Evolutionary conservation across 2,329 filamentous ascomycete genomes (phyloP).

Genomic region (Fusarium azukiicola): DNA sequence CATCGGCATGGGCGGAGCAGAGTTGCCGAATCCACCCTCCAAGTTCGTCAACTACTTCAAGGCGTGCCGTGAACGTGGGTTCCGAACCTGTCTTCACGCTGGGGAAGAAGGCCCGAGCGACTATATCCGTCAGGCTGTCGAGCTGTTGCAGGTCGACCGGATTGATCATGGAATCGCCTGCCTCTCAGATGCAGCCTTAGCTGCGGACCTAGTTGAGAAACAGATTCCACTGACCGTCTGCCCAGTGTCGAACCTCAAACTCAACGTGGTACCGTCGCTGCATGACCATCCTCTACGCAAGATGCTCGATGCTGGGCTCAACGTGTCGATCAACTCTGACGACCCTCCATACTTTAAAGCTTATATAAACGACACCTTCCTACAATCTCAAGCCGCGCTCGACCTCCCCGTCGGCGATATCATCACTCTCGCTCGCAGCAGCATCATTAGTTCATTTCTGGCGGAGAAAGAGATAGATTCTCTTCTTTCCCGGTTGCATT

Average conservation of each 20-base stretch:
- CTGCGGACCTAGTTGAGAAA: background rate
- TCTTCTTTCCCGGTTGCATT: background rate
- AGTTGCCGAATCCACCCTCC: conserved; percentile 1
- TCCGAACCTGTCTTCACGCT: conserved; percentile 1
- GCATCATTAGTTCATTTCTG: background rate
- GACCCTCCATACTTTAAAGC: conserved; percentile 3
- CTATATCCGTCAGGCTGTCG: background rate
- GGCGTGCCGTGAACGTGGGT: background rate
- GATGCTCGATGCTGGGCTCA: background rate
- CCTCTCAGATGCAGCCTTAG: background rate
- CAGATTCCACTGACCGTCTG: background rate
- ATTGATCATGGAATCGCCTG: conserved; percentile 11
- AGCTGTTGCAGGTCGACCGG: background rate
- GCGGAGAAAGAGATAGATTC: background rate
- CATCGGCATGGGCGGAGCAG: conserved; percentile 1
- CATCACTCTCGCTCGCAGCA: background rate
- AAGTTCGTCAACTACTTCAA: conserved; percentile 11
- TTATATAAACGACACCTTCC: background rate
- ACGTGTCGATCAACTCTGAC: background rate
- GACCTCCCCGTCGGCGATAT: background rate
- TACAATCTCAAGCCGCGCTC: background rate
- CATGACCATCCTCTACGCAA: background rate
- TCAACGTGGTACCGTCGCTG: conserved; percentile 1
- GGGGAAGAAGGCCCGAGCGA: background rate
- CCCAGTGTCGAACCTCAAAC: conserved; percentile 2